Conservation (phyloP, 2,329 filamentous ascomycete genomes). For the Aspergillus novoparasiticus region DNA sequence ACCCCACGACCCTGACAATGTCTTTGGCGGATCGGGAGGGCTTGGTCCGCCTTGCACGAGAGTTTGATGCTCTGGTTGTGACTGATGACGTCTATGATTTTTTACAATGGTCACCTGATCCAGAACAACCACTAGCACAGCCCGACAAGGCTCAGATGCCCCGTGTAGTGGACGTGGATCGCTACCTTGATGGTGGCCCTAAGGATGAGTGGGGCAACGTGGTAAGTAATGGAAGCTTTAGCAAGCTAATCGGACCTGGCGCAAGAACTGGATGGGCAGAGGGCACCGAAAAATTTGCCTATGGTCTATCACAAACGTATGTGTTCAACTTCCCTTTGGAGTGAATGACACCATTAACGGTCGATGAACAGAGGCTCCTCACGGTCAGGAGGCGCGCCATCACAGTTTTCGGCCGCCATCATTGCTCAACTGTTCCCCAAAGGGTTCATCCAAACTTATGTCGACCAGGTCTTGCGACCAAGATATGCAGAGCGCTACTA, state of each 20-base stretch:
- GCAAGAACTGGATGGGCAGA: constrained; percentile 87
- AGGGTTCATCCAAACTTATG: constrained; percentile 56
- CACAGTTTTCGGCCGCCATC: constrained; percentile 61
- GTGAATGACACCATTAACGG: neutral
- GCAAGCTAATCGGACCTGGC: constrained; percentile 82
- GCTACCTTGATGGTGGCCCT: constrained; percentile 62
- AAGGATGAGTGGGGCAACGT: constrained; percentile 73
- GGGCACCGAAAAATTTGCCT: constrained; percentile 63
- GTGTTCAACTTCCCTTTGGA: constrained; percentile 23
- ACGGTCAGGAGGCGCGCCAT: constrained; percentile 61
- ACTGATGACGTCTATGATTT: constrained; percentile 95
- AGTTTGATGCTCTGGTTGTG: constrained; percentile 79
- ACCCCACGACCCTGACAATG: constrained; percentile 85
- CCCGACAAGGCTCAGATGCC: constrained; percentile 58
- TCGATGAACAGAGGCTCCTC: constrained; percentile 54
- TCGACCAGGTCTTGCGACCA: constrained; percentile 57
- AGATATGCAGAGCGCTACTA: constrained; percentile 57
- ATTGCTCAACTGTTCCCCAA: constrained; percentile 57
- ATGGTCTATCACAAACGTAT: constrained; percentile 62
- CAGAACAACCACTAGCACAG: constrained; percentile 12
- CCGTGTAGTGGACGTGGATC: constrained; percentile 77
- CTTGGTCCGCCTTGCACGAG: constrained; percentile 75
- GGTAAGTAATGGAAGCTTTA: constrained; percentile 86
- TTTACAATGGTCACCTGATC: constrained; percentile 70
- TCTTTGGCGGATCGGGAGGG: constrained; percentile 65